Evolutionary conservation across 805 yeast species (phyloP).

Genomic region (Blastobotrys mokoenaii): DNA sequence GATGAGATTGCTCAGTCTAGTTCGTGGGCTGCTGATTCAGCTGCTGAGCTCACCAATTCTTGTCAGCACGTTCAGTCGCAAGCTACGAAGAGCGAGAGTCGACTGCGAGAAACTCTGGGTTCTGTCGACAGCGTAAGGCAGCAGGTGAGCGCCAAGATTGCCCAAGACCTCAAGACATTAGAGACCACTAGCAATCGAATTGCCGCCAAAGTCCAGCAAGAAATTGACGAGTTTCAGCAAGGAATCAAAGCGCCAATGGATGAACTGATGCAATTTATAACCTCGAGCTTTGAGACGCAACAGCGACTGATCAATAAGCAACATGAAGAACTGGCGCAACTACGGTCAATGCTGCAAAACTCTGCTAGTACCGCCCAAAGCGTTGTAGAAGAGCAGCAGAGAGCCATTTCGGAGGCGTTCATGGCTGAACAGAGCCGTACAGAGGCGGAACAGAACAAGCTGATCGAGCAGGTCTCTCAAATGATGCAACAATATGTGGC

Average conservation of each 20-base stretch:
- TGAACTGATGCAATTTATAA: not conserved
- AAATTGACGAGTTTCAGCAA: not conserved
- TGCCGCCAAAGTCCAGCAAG: not conserved
- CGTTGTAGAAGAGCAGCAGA: not conserved
- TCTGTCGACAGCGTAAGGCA: not conserved
- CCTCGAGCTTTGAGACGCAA: no score
- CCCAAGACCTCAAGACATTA: not conserved
- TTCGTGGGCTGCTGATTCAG: no score
- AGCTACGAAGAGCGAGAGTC: no score
- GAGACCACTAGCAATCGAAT: not conserved
- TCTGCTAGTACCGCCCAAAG: not conserved
- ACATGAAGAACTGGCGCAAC: not conserved
- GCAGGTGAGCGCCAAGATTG: not conserved
- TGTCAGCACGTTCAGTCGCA: no score
- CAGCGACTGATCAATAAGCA: not conserved
- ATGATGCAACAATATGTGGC: not conserved
- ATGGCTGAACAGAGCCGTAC: not conserved
- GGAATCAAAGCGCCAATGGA: not conserved
- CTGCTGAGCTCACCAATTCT: no score
- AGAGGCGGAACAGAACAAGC: not conserved
- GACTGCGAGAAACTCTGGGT: not conserved
- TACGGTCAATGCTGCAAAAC: not conserved
- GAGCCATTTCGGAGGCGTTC: not conserved
- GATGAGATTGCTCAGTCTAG: not conserved
- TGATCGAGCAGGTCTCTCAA: constrained; percentile 1